A percentile compares a stretch with the other conserved stretches of the same genome.
Evolutionary conservation across 768 basidiomycete species (phyloP).

Genomic region (Naganishia friedmannii): DNA sequence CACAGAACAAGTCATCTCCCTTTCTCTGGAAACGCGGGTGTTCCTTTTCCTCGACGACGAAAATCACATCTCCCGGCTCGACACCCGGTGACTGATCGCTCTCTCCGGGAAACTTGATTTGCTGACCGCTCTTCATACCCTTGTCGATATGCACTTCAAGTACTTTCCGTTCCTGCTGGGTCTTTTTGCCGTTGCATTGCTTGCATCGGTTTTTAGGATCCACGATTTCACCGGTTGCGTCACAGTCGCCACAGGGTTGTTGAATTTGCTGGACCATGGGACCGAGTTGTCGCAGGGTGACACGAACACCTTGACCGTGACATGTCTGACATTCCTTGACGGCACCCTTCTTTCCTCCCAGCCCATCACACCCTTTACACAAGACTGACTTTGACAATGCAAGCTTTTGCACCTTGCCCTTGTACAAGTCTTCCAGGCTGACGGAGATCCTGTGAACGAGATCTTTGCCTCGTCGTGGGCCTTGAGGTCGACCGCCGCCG

Average conservation of each 20-base stretch:
- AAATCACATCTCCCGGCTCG: constrained; percentile 90
- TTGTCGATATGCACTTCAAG: constrained; percentile 73
- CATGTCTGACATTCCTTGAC: constrained; percentile 75
- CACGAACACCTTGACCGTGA: constrained; percentile 81
- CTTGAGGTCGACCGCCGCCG: constrained; percentile 53
- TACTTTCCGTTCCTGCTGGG: constrained; percentile 71
- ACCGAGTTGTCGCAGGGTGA: constrained; percentile 93
- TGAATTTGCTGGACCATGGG: constrained; percentile 99
- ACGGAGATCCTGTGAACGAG: constrained; percentile 93
- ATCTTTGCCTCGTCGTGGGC: constrained; percentile 92
- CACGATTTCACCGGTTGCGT: constrained; percentile 91
- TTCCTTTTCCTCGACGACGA: constrained; percentile 90
- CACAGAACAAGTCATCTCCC: constrained; percentile 78
- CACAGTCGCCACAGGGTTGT: constrained; percentile 87
- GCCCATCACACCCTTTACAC: constrained; percentile 89
- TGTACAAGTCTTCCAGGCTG: constrained; percentile 79
- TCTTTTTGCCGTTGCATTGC: constrained; percentile 92
- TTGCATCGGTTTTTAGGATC: constrained; percentile 88
- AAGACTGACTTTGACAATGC: constrained; percentile 92
- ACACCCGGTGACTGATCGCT: constrained; percentile 89
- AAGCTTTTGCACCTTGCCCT: constrained; percentile 94
- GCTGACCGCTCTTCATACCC: constrained; percentile 93
- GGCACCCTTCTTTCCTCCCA: constrained; percentile 95
- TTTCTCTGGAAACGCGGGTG: constrained; percentile 73
- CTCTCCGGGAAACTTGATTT: constrained; percentile 81